Evolutionary conservation across 139 green algal genomes (phyloP), one percentile per base, ranked within the genome.

Genomic region (Mesotaenium endlicherianum): DNA sequence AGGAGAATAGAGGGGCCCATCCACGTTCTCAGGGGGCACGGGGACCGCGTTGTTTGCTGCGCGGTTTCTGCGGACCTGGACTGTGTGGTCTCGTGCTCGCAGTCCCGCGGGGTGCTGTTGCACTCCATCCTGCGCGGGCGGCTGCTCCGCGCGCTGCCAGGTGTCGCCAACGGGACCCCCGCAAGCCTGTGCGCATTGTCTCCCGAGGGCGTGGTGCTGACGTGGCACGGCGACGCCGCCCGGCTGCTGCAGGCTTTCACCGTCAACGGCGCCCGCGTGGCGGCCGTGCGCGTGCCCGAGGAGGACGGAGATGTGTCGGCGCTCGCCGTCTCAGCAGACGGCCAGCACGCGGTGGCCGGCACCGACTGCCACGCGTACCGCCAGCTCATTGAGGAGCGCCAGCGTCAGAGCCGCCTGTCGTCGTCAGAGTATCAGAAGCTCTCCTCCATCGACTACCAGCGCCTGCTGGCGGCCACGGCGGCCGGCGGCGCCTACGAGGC

Each of bases 21-120:
- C 30, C 75, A 88, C 40, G 40, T 91, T 14, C 85, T 94, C 77
- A 81, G 88, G 8, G 92, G 92, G 0, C 92, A 95, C 74, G 31
- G 74, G 0, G 90, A 91, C 38, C 77, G 75, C 0, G 83, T 95
- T 1, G 70, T 70, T 0, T 94, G 87, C 82, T 70, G 93, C 53
- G 88, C 89, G 0, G 77, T 94, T 38, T 85, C 64, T 78, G 43
- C 89, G 3, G 79, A 90, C 42, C 89, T 95, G 30, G 92, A 94
- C 86, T 71, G 94, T 17, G 87, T 94, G 1, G 83, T 39, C 30
- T 80, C 74, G 4, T 45, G 39, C 49, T 85, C 79, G 34, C 44
- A 30, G 31, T 75, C 39, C 16, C 43, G 81, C 75, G 39, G 90
- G 88, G 40, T 91, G 84, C 40, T 77, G 71, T 3, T 39, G 90